phyloP scores from a whole-genome alignment of 257 asterid genomes.

The Nicotiana benthamiana region DNA sequence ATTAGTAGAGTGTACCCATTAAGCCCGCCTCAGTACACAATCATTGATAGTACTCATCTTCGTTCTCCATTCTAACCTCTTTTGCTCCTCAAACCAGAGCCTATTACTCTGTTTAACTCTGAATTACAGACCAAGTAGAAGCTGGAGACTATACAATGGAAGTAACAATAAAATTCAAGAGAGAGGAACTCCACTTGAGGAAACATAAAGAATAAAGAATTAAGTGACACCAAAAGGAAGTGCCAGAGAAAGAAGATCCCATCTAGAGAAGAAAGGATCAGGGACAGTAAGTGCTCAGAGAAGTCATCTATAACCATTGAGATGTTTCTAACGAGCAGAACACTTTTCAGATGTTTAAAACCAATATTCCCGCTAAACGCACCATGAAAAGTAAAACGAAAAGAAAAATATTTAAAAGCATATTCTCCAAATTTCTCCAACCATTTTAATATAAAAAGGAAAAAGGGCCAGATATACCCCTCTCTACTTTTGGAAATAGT shows the following conservation, averaged over 20 bases:
- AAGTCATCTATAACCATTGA: not conserved
- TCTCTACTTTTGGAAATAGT: no score
- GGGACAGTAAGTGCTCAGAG: not conserved
- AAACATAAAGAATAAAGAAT: not conserved
- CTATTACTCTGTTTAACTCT: not conserved
- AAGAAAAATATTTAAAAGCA: not conserved
- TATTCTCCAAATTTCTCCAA: no score
- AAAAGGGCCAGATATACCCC: no score
- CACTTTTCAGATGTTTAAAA: not conserved
- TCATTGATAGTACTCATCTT: not conserved
- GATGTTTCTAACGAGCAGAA: not conserved
- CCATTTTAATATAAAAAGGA: no score
- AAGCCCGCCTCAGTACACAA: not conserved
- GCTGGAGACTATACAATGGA: not conserved
- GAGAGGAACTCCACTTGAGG: not conserved
- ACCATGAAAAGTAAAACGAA: not conserved
- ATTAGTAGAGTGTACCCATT: not conserved
- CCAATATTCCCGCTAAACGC: not conserved
- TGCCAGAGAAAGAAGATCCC: not conserved
- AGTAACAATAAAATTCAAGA: not conserved
- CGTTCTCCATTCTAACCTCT: not conserved
- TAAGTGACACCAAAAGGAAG: not conserved
- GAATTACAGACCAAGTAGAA: not conserved
- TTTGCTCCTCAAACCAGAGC: not conserved
- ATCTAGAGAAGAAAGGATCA: not conserved